These are phyloP conservation scores for Pterocarpus santalinus DNA, from an alignment of 306 rosid species.

Conservation along the genomic window DNA sequence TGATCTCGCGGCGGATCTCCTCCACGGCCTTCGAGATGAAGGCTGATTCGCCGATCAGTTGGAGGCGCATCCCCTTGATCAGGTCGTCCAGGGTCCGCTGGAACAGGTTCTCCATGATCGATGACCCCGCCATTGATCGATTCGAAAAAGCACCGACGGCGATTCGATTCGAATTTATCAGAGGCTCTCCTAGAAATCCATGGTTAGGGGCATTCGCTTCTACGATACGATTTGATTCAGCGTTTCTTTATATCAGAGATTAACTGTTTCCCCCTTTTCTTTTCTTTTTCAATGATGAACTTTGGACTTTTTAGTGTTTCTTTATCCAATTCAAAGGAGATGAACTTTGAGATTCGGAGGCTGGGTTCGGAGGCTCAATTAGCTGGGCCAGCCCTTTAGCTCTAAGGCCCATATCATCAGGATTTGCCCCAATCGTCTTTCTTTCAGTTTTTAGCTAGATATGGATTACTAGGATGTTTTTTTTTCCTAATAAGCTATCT, in stretches of 20 bases:
- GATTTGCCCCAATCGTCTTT: background rate
- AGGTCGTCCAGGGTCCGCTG: conserved; percentile 89
- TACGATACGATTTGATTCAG: background rate
- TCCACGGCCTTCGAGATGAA: conserved; percentile 79
- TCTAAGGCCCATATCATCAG: background rate
- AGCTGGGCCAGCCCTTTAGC: background rate
- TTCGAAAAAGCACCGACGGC: background rate
- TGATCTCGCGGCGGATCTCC: conserved; percentile 93
- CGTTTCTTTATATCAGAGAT: background rate
- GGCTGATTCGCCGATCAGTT: conserved; percentile 68
- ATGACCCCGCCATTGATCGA: conserved; percentile 72
- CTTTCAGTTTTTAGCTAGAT: too few species aligned
- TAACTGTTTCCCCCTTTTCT: background rate
- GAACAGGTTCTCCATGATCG: conserved; percentile 89
- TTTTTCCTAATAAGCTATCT: too few species aligned
- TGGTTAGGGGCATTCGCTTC: background rate
- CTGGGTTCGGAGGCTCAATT: background rate
- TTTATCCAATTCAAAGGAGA: background rate
- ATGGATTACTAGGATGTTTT: too few species aligned
- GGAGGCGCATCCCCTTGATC: conserved; percentile 79
- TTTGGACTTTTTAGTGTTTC: too few species aligned
- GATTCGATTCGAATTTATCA: too few species aligned
- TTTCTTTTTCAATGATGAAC: background rate
- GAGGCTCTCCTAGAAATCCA: background rate
- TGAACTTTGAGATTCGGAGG: background rate